Percentiles rank a stretch among this genome's conserved stretches.
Conservation (phyloP, 2,329 filamentous ascomycete species). For the Clonostachys solani region DNA sequence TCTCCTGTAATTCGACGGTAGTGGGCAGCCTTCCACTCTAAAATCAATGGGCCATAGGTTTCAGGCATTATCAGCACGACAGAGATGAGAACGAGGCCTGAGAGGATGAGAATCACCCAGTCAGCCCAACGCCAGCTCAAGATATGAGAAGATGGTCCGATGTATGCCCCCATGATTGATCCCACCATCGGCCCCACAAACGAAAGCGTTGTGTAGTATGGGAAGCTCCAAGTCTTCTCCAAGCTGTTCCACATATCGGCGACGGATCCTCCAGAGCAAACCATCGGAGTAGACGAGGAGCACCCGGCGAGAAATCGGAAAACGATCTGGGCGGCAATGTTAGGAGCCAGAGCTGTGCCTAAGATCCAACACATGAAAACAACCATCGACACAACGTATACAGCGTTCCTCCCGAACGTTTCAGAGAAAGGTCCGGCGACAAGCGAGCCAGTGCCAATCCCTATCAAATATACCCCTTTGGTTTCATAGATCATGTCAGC, state of each 20-base stretch:
- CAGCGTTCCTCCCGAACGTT: constrained; percentile 28
- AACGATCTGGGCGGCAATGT: constrained; percentile 32
- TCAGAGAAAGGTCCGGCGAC: constrained; percentile 32
- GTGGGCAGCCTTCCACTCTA: constrained; percentile 55
- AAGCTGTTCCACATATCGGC: constrained; percentile 29
- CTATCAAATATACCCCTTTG: background rate
- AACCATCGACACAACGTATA: constrained; percentile 31
- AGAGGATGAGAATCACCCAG: constrained; percentile 62
- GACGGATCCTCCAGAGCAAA: constrained; percentile 34
- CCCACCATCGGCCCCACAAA: constrained; percentile 34
- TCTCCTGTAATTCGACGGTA: constrained; percentile 59
- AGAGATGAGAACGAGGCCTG: constrained; percentile 47
- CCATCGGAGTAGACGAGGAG: constrained; percentile 37
- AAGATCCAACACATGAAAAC: constrained; percentile 40
- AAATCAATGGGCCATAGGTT: constrained; percentile 53
- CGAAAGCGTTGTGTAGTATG: constrained; percentile 40
- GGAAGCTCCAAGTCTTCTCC: constrained; percentile 27
- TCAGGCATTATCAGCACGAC: constrained; percentile 61
- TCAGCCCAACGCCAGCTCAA: constrained; percentile 59
- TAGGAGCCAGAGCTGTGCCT: constrained; percentile 34
- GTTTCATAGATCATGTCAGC: constrained; percentile 12
- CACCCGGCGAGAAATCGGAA: constrained; percentile 45
- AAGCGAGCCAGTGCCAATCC: constrained; percentile 19
- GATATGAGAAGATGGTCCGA: constrained; percentile 48
- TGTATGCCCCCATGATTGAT: constrained; percentile 53